Base-by-base conservation (phyloP, 2,329 filamentous ascomycete genomes). In the Metarhizium album region DNA sequence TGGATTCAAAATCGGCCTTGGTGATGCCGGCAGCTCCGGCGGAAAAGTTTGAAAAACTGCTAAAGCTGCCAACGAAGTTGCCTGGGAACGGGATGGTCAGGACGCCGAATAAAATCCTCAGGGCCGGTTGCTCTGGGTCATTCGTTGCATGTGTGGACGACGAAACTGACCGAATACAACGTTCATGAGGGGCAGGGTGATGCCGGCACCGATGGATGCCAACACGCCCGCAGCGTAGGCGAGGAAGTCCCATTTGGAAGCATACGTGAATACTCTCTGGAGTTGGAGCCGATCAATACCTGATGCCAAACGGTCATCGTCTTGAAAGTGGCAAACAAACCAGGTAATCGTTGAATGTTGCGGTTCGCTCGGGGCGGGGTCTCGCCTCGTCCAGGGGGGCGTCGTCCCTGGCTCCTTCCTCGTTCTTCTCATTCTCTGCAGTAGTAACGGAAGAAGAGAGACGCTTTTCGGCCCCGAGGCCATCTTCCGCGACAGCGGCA, bases 111-210 rank as follows among this genome's bases (percentile, higher is more conserved):
- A 11, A 35, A 14, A 35, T 14, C 11, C 13, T 16, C 13, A 11
- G 16, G 33, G 14, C 20, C 37, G 11, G 6, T 9, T 5, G n/a
- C 16, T 11, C 5, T 20, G 16, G 37, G 14, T 9, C 6, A 20
- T 11, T 9, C 16, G 16, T 18, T 18, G 37, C 18, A 6, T 11
- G 14, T 20, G 46, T 18, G n/a, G 2, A 46, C 27, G 20, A n/a
- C n/a, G n/a, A n/a, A 14, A 27, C 61, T 59, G 64, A 72, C 76
- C 78, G 59, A 81, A 80, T 14, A 80, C 67, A 13, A 81, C 70
- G 51, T 80, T 82, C 73, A 82, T 78, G 46, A 83, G 57, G 0
- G 79, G 79, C 45, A 82, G 62, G 1, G 78, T 81, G 43, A 73
- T 62, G 50, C 78, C 78, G 2, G 75, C 70, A 22, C 72, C 76